phyloP scores from a whole-genome alignment of 2,329 filamentous ascomycete species.

The Arthrobotrys musiformis region DNA sequence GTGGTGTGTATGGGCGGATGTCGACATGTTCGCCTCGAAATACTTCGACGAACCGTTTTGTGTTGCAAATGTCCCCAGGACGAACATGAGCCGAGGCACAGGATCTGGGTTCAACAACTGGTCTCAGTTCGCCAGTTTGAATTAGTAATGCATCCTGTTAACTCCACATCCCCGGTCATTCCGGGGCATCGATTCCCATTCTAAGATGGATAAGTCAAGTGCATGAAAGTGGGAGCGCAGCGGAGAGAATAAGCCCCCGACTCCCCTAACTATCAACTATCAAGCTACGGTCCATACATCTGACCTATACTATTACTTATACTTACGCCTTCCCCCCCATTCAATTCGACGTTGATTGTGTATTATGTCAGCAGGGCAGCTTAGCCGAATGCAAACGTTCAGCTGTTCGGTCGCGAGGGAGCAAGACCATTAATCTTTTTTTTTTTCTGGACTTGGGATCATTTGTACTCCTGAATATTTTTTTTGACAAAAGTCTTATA shows the following conservation, averaged over 20 bases:
- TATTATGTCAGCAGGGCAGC: slow-evolving; percentile 53
- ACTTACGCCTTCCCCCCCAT: background rate
- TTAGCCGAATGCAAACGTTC: slow-evolving; percentile 17
- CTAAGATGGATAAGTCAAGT: background rate
- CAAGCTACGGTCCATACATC: no score
- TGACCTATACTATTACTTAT: background rate
- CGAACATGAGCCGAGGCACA: slow-evolving; percentile 29
- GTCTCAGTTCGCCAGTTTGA: background rate
- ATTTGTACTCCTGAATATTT: background rate
- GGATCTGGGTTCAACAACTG: slow-evolving; percentile 21
- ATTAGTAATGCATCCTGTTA: slow-evolving; percentile 42
- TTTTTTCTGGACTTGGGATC: background rate
- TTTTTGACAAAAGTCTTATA: background rate
- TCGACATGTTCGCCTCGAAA: background rate
- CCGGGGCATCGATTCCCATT: background rate
- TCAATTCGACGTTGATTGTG: background rate
- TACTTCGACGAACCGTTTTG: background rate
- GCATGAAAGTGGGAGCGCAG: slow-evolving; percentile 23
- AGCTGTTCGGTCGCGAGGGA: slow-evolving; percentile 2
- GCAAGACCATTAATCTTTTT: slow-evolving; percentile 11
- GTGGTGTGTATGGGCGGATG: background rate
- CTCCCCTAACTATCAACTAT: no score
- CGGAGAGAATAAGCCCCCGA: slow-evolving; percentile 40
- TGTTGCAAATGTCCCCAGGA: slow-evolving; percentile 29
- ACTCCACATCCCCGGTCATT: slow-evolving; percentile 5